These are phyloP conservation scores for Xylaria curta DNA, from an alignment of 495 filamentous ascomycete species.

Conservation along the genomic window DNA sequence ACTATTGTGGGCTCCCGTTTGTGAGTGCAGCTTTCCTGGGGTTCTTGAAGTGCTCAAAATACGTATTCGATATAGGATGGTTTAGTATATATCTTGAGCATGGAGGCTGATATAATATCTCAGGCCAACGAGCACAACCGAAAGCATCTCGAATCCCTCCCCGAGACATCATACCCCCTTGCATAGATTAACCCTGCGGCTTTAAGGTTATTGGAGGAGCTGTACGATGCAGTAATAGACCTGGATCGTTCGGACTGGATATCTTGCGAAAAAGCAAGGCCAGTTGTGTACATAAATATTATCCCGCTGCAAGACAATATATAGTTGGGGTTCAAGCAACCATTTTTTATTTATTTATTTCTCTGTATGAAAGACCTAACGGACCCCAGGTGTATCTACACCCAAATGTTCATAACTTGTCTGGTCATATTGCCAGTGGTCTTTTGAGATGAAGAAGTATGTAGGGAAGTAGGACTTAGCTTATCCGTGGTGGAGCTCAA, in stretches of 20 bases:
- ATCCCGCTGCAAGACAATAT: constrained; percentile 30
- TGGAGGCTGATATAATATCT: constrained; percentile 25
- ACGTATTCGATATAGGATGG: constrained; percentile 12
- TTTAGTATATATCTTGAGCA: neutral
- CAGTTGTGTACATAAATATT: constrained; percentile 42
- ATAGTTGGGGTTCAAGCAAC: constrained; percentile 26
- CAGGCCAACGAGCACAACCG: constrained; percentile 89
- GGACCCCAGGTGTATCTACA: neutral
- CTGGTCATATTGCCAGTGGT: neutral
- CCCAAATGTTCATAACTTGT: neutral
- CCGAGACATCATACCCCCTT: constrained; percentile 79
- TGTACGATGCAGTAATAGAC: constrained; percentile 3
- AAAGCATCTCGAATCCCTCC: constrained; percentile 78
- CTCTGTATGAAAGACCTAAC: neutral
- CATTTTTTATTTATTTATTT: neutral
- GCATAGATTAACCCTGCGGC: constrained; percentile 30
- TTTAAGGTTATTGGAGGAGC: constrained; percentile 3
- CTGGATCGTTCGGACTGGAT: constrained; percentile 6
- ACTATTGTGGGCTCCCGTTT: constrained; percentile 94
- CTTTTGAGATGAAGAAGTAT: neutral
- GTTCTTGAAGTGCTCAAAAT: neutral
- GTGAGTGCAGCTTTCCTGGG: constrained; percentile 62
- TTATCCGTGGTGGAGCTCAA: constrained; percentile 9
- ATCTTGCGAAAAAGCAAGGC: constrained; percentile 18
- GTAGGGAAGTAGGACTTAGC: neutral